Evolutionary conservation across 768 basidiomycete genomes (phyloP), one percentile per base, ranked within the genome.

Genomic region (Boletus coccyginus): DNA sequence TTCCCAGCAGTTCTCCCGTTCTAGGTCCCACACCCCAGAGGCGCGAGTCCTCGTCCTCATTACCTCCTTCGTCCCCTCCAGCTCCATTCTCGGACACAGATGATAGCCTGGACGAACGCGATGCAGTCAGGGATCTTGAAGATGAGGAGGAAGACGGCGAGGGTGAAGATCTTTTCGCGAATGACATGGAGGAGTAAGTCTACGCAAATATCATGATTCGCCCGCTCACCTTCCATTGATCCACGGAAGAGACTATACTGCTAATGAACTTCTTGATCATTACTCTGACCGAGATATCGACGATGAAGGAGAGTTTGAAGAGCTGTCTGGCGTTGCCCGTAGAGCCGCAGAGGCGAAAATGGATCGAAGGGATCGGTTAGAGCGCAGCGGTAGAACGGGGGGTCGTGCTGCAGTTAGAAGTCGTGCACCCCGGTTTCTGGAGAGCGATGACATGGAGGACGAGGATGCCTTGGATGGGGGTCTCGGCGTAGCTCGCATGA

Each of bases 151-250:
- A 85, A 7, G 90, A 88, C 12, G 93, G 81, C n/a, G 91, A 90
- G 21, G 93, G 84, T 38, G 96, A 98, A 71, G 96, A 98, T 74
- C 83, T 99, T 42, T 98, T 95, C 71, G 90, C 80, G 35, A 85
- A 94, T n/a, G 78, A 76, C 48, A 72, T 92, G 56, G 83, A 89
- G 70, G 80, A 79, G 95, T 92, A 67, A 62, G 84, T 70, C 46
- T 57, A 36, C 56, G 35, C 39, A 50, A 13, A 44, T 43, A 32
- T 40, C 43, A 39, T 46, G 19, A 40, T 31, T 51, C 24, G 59
- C 46, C 47, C 27, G 49, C 61, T 62, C 53, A 62, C 43, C 27
- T 44, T 49, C 46, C 38, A 43, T 55, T 27, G 14, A 44, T 43
- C 27, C 32, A 53, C 14, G 16, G 39, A 63, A 92, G 90, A 54